Evolutionary conservation across 495 filamentous ascomycete genomes (phyloP), one percentile per base, ranked within the genome.

Genomic region (Penicillium salamii): DNA sequence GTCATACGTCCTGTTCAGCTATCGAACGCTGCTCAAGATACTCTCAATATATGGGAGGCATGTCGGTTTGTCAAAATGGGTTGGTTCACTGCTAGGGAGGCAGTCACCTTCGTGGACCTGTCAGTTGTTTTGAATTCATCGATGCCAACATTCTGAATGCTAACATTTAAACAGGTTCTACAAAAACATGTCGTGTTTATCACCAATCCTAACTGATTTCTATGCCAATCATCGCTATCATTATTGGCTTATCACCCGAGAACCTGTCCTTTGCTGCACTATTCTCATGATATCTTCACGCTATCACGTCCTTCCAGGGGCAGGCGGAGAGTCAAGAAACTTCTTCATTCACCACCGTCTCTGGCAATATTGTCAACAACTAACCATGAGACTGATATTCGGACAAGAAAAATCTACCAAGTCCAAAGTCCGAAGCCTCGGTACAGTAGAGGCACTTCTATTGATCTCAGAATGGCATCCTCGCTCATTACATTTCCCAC

Each of bases 381-480:
- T 79, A 6, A 72, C 76, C 9, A 75, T 71, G 68, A 67, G 75
- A 29, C 62, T 80, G 1, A 75, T 74, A 21, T 74, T 78, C 24
- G 77, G 77, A 0, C 75, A 78, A 53, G 77, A 78, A 48, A 74
- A 71, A 40, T 68, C 73, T 0, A 67, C 65, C 11, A 69, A 71
- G 42, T 65, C 66, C n/a, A 74, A 66, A 21, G 58, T 70, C 3
- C 59, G 77, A 13, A 73, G 74, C 19, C 68, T 80, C 19, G 77
- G 77, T 5, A 76, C 76, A 1, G 74, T 80, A 32, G 76, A 80
- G 47, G 75, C 73, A 13, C 65, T 80, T 5, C 46, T 80, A 17
- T 57, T 80, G 3, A 74, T 80, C 49, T 75, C 74, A n/a, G 77
- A 80, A 61, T 80, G 77, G 77, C 77, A 80, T 50, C 77, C 77